phyloP scores from a whole-genome alignment of 768 basidiomycete genomes.

The Boletus rubroflammeus region DNA sequence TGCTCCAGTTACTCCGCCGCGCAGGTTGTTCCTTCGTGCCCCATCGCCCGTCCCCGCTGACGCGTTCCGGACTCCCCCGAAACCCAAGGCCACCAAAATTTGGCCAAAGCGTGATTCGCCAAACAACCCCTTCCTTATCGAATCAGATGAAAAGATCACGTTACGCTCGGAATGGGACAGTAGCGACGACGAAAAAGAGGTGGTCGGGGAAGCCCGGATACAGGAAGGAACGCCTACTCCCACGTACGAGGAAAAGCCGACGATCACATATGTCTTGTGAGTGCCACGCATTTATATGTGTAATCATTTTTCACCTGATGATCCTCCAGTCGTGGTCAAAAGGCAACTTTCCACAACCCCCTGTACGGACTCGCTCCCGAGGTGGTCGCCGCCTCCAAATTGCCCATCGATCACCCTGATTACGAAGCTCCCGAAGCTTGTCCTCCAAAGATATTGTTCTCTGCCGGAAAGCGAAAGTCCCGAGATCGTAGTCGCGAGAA shows the following conservation, averaged over 20 bases:
- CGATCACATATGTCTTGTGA: slow-evolving; percentile 71
- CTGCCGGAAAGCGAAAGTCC: slow-evolving; percentile 26
- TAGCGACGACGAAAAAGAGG: slow-evolving; percentile 35
- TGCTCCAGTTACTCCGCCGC: slow-evolving; percentile 25
- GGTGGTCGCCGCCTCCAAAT: slow-evolving; percentile 38
- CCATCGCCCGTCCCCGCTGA: slow-evolving; percentile 14
- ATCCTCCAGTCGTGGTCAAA: slow-evolving; percentile 60
- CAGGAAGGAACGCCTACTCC: slow-evolving; percentile 38
- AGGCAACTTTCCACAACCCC: slow-evolving; percentile 60
- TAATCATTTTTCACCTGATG: not conserved
- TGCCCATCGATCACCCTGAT: slow-evolving; percentile 63
- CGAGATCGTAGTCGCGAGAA: slow-evolving; percentile 24
- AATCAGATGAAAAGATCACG: slow-evolving; percentile 23
- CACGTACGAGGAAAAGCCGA: slow-evolving; percentile 51
- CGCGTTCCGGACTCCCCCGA: slow-evolving; percentile 38
- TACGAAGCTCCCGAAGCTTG: slow-evolving; percentile 56
- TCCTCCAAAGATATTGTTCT: slow-evolving; percentile 56
- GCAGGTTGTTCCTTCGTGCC: slow-evolving; percentile 20
- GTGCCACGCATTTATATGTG: slow-evolving; percentile 25
- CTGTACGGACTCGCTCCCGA: slow-evolving; percentile 51
- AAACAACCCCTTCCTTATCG: slow-evolving; percentile 65
- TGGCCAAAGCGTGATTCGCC: slow-evolving; percentile 57
- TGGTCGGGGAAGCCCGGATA: slow-evolving; percentile 31
- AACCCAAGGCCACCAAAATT: slow-evolving; percentile 35
- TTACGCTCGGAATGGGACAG: slow-evolving; percentile 29